Evolutionary conservation across 495 filamentous ascomycete genomes (phyloP).

Genomic region (Coniosporium apollinis): DNA sequence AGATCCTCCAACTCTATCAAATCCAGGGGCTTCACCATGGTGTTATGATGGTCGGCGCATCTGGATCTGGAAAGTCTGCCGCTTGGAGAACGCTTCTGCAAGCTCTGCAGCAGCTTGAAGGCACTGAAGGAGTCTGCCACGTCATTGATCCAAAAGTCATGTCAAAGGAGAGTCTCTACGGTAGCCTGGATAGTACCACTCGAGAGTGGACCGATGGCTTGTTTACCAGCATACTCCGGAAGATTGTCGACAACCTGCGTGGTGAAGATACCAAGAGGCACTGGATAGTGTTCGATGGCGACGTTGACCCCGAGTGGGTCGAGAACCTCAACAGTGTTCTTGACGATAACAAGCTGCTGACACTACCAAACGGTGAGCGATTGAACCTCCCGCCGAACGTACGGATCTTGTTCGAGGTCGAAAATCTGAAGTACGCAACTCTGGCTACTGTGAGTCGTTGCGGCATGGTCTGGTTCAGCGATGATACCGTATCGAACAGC

Average conservation of each 20-base stretch:
- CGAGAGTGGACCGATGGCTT: constrained; percentile 97
- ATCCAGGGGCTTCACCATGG: constrained; percentile 96
- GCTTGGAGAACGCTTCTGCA: constrained; percentile 91
- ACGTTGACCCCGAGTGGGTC: constrained; percentile 98
- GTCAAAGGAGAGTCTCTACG: constrained; percentile 95
- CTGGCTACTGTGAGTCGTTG: constrained; percentile 95
- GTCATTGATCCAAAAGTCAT: constrained; percentile 99
- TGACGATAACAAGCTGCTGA: constrained; percentile 95
- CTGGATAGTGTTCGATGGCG: constrained; percentile 98
- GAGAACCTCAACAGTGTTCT: constrained; percentile 98
- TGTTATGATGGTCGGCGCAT: constrained; percentile 99
- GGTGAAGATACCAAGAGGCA: constrained; percentile 92
- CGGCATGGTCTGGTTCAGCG: constrained; percentile 99
- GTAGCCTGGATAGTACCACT: constrained; percentile 87
- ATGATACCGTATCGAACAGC: constrained; percentile 77
- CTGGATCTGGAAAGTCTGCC: constrained; percentile 84
- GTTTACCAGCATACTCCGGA: constrained; percentile 93
- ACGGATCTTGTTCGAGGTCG: constrained; percentile 98
- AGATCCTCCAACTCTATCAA: constrained; percentile 89
- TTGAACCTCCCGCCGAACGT: constrained; percentile 87
- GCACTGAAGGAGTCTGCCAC: constrained; percentile 83
- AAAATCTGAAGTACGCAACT: constrained; percentile 95
- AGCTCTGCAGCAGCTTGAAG: constrained; percentile 79
- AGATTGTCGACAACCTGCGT: constrained; percentile 96
- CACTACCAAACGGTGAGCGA: constrained; percentile 92